Evolutionary conservation across 768 basidiomycete species (phyloP), one percentile per base, ranked within the genome.

Genomic region (Floccularia luteovirens): DNA sequence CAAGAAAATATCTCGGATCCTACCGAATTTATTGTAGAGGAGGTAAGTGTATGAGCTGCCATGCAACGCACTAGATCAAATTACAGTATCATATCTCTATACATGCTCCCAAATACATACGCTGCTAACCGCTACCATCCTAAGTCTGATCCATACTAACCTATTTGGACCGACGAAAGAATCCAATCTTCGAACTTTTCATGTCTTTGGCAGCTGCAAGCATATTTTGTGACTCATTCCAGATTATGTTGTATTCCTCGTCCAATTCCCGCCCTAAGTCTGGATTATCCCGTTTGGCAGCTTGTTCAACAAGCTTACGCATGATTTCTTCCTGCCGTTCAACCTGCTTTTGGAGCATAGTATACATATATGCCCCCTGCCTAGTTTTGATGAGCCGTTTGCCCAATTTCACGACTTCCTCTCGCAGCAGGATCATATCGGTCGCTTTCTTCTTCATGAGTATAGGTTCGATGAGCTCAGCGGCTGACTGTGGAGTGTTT

Each of bases 331-430:
- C 49, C 47, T 59, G 58, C n/a, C 50, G 43, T 10, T 45, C 46
- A 17, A 63, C 43, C 14, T 55, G 42, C 22, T 50, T 49, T 31
- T 55, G 50, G 12, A 60, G 45, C 0, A 47, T 42, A n/a, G 28
- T 42, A 33, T 57, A 53, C 4, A 63, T 24, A 1, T 58, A 47
- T 20, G 50, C 51, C 8, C 59, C 61, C 3, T 59, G 59, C 11
- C 55, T 43, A 0, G 61, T 61, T 39, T 61, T 57, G 21, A 50
- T 47, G 34, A 61, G 47, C 7, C 42, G 36, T 34, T 51, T 53
- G n/a, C 43, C 36, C 12, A 59, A 44, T n/a, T 61, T 54, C 14
- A 60, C 56, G 22, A 62, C 42, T 38, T 62, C 61, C 38, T 57
- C 50, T 43, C 60, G 61, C 31, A 62, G 42, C 19, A 54, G 51